phyloP scores from a whole-genome alignment of 2,329 filamentous ascomycete species.

The Drechslerella dactyloides region DNA sequence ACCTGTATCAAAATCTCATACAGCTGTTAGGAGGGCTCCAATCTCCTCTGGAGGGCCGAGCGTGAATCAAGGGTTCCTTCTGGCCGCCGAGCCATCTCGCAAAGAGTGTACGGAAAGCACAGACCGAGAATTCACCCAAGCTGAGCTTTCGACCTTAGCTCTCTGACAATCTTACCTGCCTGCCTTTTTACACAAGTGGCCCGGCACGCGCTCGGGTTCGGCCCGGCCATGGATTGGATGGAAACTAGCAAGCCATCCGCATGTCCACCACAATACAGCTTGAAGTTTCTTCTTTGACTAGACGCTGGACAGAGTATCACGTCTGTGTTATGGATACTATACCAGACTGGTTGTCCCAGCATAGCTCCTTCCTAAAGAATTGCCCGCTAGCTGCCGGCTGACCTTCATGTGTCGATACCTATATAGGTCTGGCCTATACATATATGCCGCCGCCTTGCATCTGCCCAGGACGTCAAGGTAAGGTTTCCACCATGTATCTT shows the following conservation, averaged over 20 bases:
- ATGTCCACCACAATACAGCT: neutral
- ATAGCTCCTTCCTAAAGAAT: conserved; percentile 32
- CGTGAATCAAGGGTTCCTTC: too few species aligned
- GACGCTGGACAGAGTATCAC: too few species aligned
- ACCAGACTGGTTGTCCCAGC: neutral
- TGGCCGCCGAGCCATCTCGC: too few species aligned
- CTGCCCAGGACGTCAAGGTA: conserved; percentile 47
- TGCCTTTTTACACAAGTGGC: conserved; percentile 17
- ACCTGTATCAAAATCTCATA: too few species aligned
- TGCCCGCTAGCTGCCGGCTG: conserved; percentile 28
- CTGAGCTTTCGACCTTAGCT: conserved; percentile 2
- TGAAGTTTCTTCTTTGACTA: neutral
- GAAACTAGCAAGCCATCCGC: conserved; percentile 1
- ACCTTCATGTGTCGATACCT: conserved; percentile 7
- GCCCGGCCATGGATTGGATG: conserved; percentile 15
- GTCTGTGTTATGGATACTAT: neutral
- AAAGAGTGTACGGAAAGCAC: neutral
- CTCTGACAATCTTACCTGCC: neutral
- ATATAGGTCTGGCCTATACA: conserved; percentile 12
- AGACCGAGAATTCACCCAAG: neutral
- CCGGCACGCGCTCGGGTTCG: conserved; percentile 39
- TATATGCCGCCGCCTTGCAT: conserved; percentile 2
- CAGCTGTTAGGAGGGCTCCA: too few species aligned
- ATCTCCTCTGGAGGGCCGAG: too few species aligned
- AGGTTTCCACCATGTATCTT: conserved; percentile 41